These are phyloP conservation scores for Fraxinus dipetala DNA, from an alignment of 305 asterid genomes.

Conservation along the genomic window DNA sequence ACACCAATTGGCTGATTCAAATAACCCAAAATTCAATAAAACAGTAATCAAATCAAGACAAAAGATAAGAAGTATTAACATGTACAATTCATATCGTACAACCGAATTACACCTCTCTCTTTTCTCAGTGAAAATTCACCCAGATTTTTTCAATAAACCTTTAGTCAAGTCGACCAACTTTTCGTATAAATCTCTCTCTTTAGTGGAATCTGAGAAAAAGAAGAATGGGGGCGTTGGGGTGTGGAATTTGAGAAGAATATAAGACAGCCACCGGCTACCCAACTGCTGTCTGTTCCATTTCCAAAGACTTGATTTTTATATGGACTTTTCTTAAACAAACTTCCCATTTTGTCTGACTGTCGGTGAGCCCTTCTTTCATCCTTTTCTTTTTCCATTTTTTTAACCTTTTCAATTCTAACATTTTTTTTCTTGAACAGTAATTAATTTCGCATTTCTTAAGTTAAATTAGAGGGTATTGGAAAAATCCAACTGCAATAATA, in stretches of 20 bases:
- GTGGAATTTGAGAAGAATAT: conserved; percentile 25
- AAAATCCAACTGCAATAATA: neutral
- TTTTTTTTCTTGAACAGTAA: neutral
- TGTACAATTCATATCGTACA: neutral
- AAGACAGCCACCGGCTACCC: conserved; percentile 33
- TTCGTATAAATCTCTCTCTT: neutral
- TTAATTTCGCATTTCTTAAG: neutral
- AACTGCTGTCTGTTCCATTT: conserved; percentile 30
- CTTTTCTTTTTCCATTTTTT: neutral
- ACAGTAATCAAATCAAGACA: neutral
- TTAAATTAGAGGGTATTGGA: neutral
- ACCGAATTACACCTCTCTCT: neutral
- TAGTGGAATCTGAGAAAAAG: conserved; percentile 9
- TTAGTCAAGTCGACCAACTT: neutral
- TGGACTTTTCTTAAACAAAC: too few species aligned
- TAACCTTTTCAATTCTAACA: neutral
- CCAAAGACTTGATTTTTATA: conserved; percentile 13
- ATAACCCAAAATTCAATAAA: conserved; percentile 6
- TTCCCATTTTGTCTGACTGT: neutral
- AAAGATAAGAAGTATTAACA: neutral
- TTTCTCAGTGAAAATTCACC: neutral
- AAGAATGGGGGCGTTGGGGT: conserved; percentile 20
- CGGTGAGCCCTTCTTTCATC: neutral
- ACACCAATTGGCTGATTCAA: conserved; percentile 5
- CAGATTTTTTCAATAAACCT: neutral